Conservation (phyloP, 23 red algal species). For the Gracilaria caudata region DNA sequence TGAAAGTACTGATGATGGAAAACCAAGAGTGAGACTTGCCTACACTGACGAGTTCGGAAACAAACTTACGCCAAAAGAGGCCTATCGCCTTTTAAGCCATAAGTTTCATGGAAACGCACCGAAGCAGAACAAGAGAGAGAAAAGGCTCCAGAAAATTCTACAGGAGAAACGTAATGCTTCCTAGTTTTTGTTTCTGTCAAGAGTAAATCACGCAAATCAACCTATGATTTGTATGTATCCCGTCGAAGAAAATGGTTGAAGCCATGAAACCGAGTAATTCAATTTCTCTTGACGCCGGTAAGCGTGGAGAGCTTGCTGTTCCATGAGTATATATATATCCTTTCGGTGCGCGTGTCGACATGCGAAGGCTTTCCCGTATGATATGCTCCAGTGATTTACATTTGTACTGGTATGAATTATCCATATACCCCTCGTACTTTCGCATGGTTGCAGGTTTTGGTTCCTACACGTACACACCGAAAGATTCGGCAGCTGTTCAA, state of each 20-base stretch:
- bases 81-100: constrained; percentile 64
- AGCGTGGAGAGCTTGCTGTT: neutral
- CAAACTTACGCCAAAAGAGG: constrained; percentile 77
- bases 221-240: neutral
- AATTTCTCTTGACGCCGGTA: neutral
- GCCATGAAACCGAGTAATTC: too few species aligned
- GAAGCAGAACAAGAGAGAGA: constrained; percentile 76
- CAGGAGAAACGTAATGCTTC: constrained; percentile 1
- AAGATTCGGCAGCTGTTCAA: neutral
- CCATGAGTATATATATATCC: neutral
- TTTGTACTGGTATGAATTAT: neutral
- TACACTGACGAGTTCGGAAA: constrained; percentile 77
- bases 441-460: neutral
- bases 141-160: constrained; percentile 53
- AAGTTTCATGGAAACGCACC: constrained; percentile 86
- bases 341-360: neutral
- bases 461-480: neutral
- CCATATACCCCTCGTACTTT: neutral
- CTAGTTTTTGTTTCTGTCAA: neutral
- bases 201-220: neutral
- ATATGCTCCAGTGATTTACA: neutral
- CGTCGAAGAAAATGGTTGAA: neutral
- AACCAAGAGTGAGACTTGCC: constrained; percentile 43
- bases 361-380: neutral
- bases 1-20: constrained; percentile 4